Evolutionary conservation across 495 filamentous ascomycete species (phyloP), one percentile per base, ranked within the genome.

Genomic region (Penicillium simplicissimum): DNA sequence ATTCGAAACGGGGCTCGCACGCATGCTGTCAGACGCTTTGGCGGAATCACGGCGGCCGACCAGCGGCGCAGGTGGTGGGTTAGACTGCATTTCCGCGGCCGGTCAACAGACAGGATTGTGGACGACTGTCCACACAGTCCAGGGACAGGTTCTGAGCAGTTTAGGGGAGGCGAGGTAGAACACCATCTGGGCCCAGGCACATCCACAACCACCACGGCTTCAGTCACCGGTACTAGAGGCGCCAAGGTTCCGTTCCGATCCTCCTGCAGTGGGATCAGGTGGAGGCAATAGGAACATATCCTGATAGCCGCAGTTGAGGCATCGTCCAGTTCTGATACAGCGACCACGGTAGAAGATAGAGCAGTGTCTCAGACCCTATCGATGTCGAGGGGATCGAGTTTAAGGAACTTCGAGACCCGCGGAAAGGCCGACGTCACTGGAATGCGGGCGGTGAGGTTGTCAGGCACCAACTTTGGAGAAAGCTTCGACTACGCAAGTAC

Each of bases 221-320:
- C 59, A 62, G 63, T 67, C 70, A 25, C 62, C 62, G n/a, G 25
- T 37, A 63, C 62, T 59, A 67, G 61, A 71, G 63, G 63, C 53
- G 59, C 67, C 64, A 63, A 67, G 66, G 67, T 66, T 69, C 65
- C 63, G 42, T 45, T 64, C 62, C 63, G 61, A 65, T 70, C 65
- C 63, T 71, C 64, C 61, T 54, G 65, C 61, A 54, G 49, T 55
- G 64, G 52, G 55, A 58, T 66, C 58, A 73, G 57, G 54, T 48
- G 55, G 63, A 55, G 60, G 62, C 60, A 61, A 62, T 58, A 34
- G 58, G 66, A 57, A 65, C 70, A 73, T 74, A 63, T 68, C 67
- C 71, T 42, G 59, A 55, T 35, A 57, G 38, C 15, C 31, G 42
- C 52, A 17, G 28, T 53, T 34, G 61, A 52, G 33, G 51, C 64